A percentile compares a stretch with the other conserved stretches of the same genome.
phyloP scores from a whole-genome alignment of 192 early-diverging fungal species.

The Backusella luteola region DNA sequence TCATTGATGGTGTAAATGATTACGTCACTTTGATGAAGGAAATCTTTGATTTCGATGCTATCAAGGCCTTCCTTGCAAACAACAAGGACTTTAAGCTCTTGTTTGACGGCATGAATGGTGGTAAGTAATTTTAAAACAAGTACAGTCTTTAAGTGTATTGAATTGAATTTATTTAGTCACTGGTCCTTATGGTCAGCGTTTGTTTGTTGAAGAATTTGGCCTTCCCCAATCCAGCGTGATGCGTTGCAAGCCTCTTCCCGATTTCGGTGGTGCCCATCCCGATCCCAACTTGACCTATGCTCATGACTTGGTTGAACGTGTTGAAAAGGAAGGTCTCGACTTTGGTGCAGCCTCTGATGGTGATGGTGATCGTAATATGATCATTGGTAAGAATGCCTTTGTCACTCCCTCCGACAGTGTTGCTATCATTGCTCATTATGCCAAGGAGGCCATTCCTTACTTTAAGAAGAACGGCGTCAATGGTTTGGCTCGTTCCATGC shows the following conservation, averaged over 20 bases:
- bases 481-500: constrained; percentile 94
- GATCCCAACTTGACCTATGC: constrained; percentile 99
- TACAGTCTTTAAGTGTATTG: no score
- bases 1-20: constrained; percentile 87
- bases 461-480: constrained; percentile 81
- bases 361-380: constrained; percentile 99
- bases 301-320: constrained; percentile 87
- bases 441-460: constrained; percentile 84
- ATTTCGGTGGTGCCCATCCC: constrained; percentile 96
- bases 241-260: constrained; percentile 76
- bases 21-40: constrained; percentile 84
- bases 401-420: constrained; percentile 97
- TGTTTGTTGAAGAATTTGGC: constrained; percentile 91
- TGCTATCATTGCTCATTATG: constrained; percentile 92
- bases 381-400: constrained; percentile 92
- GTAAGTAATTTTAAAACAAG: constrained; percentile 27
- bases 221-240: constrained; percentile 76
- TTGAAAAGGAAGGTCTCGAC: constrained; percentile 71
- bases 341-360: constrained; percentile 98
- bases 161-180: constrained; percentile 59
- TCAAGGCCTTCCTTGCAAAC: constrained; percentile 71
- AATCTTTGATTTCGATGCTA: constrained; percentile 91
- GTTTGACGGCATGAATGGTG: constrained; percentile 94
- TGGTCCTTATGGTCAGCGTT: constrained; percentile 84
- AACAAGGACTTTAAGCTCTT: constrained; percentile 81